These are phyloP conservation scores for Nicotiana rustica DNA, from an alignment of 305 asterid species.

Conservation along the genomic window DNA sequence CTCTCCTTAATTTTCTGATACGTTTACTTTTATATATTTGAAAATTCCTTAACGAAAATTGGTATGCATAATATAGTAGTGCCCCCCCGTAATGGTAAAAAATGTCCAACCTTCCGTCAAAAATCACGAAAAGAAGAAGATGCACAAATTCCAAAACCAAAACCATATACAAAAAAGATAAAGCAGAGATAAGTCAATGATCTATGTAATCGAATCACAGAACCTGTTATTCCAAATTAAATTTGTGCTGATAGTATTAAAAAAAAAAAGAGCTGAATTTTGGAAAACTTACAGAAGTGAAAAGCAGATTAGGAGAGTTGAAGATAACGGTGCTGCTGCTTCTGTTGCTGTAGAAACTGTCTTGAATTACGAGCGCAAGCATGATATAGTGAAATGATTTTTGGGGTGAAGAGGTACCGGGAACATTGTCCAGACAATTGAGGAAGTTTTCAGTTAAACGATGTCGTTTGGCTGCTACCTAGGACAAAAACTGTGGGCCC, in stretches of 20 bases:
- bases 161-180: background rate
- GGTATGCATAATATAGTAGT: too few relatives aligned
- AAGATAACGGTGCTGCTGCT: constrained; percentile 13
- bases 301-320: background rate
- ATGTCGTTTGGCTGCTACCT: background rate
- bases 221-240: background rate
- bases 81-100: too few relatives aligned
- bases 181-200: constrained; percentile 25
- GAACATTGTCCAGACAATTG: background rate
- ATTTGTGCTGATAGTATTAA: too few relatives aligned
- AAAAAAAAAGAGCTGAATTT: background rate
- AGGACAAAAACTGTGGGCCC: constrained; percentile 16
- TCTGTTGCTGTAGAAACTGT: background rate
- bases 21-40: too few relatives aligned
- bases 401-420: constrained; percentile 29
- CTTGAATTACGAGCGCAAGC: background rate
- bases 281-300: constrained; percentile 26
- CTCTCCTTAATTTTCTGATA: too few relatives aligned
- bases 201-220: constrained; percentile 20
- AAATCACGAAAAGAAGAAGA: background rate
- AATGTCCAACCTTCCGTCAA: background rate
- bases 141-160: background rate
- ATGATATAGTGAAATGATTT: background rate
- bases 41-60: too few relatives aligned
- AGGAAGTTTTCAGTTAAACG: background rate